Conservation (phyloP, 345 rosid species). For the Gossypium raimondii region DNA sequence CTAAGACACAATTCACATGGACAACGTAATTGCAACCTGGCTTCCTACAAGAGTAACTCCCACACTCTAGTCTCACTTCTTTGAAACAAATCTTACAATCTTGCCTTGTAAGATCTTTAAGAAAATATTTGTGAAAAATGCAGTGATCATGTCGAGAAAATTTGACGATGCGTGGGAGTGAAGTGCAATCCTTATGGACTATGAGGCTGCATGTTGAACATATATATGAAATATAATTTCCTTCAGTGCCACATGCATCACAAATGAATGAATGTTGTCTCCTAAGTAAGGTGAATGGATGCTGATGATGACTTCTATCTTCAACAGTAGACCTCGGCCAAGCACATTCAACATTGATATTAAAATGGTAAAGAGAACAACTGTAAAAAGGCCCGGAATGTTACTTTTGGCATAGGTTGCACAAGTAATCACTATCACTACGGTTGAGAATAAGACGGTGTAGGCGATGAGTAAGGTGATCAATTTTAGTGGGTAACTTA, state of each 20-base stretch:
- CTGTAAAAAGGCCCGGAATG: no score
- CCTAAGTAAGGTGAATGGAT: no score
- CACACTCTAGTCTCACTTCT: constrained; percentile 7
- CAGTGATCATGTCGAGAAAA: constrained; percentile 8
- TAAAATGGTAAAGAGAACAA: no score
- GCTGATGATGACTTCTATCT: no score
- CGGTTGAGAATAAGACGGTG: rapidly evolving
- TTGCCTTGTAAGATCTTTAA: no score
- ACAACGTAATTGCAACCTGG: constrained; percentile 12
- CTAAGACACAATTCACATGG: constrained; percentile 24
- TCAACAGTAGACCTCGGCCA: no score
- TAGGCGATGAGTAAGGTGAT: no score
- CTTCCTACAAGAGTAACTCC: constrained; percentile 16
- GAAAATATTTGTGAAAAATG: background rate
- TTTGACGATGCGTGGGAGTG: background rate
- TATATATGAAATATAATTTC: constrained; percentile 6
- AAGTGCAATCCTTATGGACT: background rate
- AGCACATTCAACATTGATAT: no score
- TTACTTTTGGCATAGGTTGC: no score
- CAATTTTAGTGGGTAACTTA: no score
- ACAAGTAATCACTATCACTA: rapidly evolving
- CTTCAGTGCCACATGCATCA: constrained; percentile 19
- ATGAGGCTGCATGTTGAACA: background rate
- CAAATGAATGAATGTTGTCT: constrained; percentile 15
- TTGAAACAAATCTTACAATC: constrained; percentile 13